Base-by-base conservation (phyloP, 257 asterid genomes). In the Scutellaria minor region DNA sequence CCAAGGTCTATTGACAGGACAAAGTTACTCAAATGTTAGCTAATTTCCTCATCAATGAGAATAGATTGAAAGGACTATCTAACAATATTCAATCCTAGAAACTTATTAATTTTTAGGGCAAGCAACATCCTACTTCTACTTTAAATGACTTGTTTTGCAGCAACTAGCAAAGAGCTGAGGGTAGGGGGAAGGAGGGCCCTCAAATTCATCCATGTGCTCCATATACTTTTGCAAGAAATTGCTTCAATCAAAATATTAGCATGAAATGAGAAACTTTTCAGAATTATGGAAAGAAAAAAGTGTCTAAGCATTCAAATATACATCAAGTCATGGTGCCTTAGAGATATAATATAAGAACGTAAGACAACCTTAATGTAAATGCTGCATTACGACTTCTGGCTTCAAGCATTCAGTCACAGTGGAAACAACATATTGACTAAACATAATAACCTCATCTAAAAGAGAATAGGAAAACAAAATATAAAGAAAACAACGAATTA, bases 261-360 rank as follows among this genome's bases (percentile, higher is more conserved):
- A n/a, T 45, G 18, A 56, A 53, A 42, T 53, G 66, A 60, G 46
- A 68, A 22, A 64, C 15, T 13, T 64, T 57, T 57, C 52, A 66
- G 13, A 60, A 50, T 57, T 61, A 58, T 9, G 47, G 45, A 54
- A 37, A 35, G 11, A 12, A 58, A 55, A 44, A 31, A 11, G 74
- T 14, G 46, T 27, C 71, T 47, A 52, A 47, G 20, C 6, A 7
- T 51, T 7, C 7, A 37, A 57, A 35, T 37, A 9, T 45, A 22
- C 37, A 64, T 31, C 5, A 41, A 53, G 61, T 44, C 35, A 64
- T 9, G 14, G 40, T 47, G 52, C 31, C 39, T 47, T 15, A 31
- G 24, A 3, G 31, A 10, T 14, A 68, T 22, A 31, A 62, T 31
- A 64, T 13, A 47, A 31, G 46, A 12, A 9, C 35, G 39, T 10